Evolutionary conservation across 2,329 filamentous ascomycete species (phyloP), one percentile per base, ranked within the genome.

Genomic region (Trichoderma afroharzianum): DNA sequence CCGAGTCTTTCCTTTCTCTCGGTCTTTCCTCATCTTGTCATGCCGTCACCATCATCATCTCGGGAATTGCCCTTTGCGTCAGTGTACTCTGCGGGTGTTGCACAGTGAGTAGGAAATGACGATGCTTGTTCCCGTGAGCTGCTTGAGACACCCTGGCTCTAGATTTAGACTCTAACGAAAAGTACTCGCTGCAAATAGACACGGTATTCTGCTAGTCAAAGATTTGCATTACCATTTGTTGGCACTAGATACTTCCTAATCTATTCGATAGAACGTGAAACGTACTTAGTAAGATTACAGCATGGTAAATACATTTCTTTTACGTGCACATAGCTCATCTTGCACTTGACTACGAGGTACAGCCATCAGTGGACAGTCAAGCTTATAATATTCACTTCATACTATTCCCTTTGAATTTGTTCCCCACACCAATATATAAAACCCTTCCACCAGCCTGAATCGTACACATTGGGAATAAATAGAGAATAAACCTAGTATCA

Each of bases 401-500:
- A 50, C 7, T 14, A 30, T 67, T 57, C 63, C 21, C 50, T 39
- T 33, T 11, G 21, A 28, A 18, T 28, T 67, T 67, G 24, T 67
- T 53, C 61, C 26, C 28, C n/a, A 57, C 53, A 53, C 50, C 62
- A 30, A 21, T 15, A 30, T n/a, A 50, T 50, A 36, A 33, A 15
- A 36, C 8, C 28, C n/a, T 28, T 28, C 39, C 28, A 32, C 57
- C 30, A 36, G 66, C 14, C 26, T 53, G 39, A 62, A 62, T 53
- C 57, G 58, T 69, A 69, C 57, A 69, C 21, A 53, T 53, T 53
- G 43, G 53, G n/a, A 69, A 62, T 53, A 53, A 30, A 53, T 36
- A 47, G 57, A 50, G 21, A 62, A 21, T 21, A 62, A 33, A 43
- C n/a, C 55, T 30, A 69, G 12, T 61, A 28, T 24, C 59, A 63